Evolutionary conservation across 1,284 basidiomycete genomes (phyloP), one percentile per base, ranked within the genome.

Genomic region (Trametes versicolor): DNA sequence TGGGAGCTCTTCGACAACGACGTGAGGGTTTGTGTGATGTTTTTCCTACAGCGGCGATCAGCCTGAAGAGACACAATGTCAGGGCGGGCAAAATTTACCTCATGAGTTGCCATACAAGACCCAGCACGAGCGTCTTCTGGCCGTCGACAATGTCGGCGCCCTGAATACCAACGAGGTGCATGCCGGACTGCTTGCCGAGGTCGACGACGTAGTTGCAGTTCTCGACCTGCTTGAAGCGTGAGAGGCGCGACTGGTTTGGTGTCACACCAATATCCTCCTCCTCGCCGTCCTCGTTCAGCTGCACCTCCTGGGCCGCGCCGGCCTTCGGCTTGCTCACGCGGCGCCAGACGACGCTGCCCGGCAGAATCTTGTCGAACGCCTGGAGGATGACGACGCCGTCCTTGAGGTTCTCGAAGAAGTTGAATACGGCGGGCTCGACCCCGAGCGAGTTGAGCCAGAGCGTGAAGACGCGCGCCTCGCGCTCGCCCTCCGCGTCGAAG

Each of bases 21-120:
- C 36, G 89, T 90, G 47, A 99, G 87, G 1, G 97, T 99, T 79
- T 96, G 94, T 48, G 91, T 91, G 75, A 99, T 98, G 79, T 92
- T 97, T 82, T 97, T 81, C 63, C 91, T 92, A 27, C 15, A 21
- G 10, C 6, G 36, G 4, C 23, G 10, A 37, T 55, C 27, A 55
- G 32, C 29, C 59, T 34, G 45, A 34, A 25, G 17, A 4, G 4
- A 5, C 10, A 7, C 5, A 5, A 10, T n/a, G 5, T 21, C 10
- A 10, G 29, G 2, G 8, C 2, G 9, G 0, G 37, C 10, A 29
- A 13, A 17, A 77, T 86, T 52, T 68, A 92, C 91, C 94, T 83
- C 97, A 99, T 99, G 65, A 99, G 83, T 77, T 99, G 97, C 97
- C 97, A 99, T 0, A 99, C 96, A 29, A 99, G 86, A 29, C 97